Evolutionary conservation across 2,329 filamentous ascomycete genomes (phyloP).

Genomic region (Cercospora nicotianae): DNA sequence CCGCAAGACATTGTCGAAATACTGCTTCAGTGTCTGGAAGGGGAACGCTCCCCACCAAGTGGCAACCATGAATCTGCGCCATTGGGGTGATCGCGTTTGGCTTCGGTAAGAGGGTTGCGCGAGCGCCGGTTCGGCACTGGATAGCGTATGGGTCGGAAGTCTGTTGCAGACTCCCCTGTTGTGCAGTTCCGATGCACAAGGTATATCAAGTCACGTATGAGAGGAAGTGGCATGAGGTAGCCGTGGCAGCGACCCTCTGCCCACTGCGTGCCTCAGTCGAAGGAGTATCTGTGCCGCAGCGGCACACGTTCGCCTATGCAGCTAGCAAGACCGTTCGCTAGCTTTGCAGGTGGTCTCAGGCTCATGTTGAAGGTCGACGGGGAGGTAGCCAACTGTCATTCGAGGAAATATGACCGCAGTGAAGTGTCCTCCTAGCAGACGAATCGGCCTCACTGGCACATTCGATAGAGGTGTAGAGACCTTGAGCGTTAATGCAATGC

Average conservation of each 20-base stretch:
- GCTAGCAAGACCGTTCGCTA: background rate
- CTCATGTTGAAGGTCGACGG: background rate
- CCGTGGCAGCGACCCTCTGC: background rate
- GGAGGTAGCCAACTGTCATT: background rate
- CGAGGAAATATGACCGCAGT: background rate
- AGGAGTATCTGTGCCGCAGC: background rate
- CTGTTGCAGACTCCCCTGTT: background rate
- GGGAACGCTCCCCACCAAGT: conserved; percentile 44
- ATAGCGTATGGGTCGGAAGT: background rate
- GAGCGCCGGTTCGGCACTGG: background rate
- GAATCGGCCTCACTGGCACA: background rate
- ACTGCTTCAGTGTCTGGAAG: conserved; percentile 38
- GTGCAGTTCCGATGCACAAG: background rate
- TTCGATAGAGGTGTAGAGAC: background rate
- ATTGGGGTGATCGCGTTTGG: conserved; percentile 5
- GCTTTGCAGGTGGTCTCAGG: background rate
- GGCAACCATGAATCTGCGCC: conserved; percentile 30
- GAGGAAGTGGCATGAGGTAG: background rate
- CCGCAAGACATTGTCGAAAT: conserved; percentile 36
- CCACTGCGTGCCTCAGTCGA: background rate
- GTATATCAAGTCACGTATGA: background rate
- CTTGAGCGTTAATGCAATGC: background rate
- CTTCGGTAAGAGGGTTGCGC: background rate
- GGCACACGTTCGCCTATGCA: conserved; percentile 3
- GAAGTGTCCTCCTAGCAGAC: background rate